phyloP scores from a whole-genome alignment of 257 asterid species.

The Avicennia marina region DNA sequence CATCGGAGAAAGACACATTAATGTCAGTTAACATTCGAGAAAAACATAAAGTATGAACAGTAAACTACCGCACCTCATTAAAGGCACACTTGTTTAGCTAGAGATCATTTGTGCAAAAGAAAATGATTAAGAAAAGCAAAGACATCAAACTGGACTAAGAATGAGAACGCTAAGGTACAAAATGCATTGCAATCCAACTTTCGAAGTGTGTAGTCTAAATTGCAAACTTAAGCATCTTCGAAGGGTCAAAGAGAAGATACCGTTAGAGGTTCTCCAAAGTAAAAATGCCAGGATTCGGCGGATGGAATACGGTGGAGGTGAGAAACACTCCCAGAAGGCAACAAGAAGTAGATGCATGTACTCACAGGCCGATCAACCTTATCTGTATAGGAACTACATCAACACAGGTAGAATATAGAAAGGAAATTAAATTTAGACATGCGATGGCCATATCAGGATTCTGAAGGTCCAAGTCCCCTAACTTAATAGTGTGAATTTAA shows the following conservation, averaged over 20 bases:
- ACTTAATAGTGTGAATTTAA: too few species aligned
- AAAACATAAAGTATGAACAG: background rate
- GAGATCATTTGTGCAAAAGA: background rate
- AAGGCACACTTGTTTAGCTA: too few species aligned
- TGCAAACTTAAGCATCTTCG: too few species aligned
- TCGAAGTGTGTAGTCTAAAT: too few species aligned
- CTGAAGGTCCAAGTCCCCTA: too few species aligned
- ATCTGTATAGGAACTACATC: conserved; percentile 42
- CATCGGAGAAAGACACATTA: too few species aligned
- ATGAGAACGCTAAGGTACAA: too few species aligned
- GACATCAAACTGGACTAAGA: background rate
- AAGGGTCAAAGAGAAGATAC: conserved; percentile 28
- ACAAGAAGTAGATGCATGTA: conserved; percentile 85
- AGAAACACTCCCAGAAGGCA: conserved; percentile 79
- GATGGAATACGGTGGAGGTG: conserved; percentile 87
- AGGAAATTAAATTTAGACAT: too few species aligned
- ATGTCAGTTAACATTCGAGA: too few species aligned
- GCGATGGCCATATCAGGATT: background rate
- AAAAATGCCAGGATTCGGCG: conserved; percentile 94
- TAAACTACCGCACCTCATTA: too few species aligned
- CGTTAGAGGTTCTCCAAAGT: conserved; percentile 74
- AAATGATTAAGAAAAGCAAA: background rate
- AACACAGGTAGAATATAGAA: too few species aligned
- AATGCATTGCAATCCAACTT: too few species aligned
- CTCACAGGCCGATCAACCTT: conserved; percentile 92